A percentile compares a stretch with the other conserved stretches of the same genome.
phyloP scores from a whole-genome alignment of 2,329 filamentous ascomycete species.

The Leptographium wingfieldii region DNA sequence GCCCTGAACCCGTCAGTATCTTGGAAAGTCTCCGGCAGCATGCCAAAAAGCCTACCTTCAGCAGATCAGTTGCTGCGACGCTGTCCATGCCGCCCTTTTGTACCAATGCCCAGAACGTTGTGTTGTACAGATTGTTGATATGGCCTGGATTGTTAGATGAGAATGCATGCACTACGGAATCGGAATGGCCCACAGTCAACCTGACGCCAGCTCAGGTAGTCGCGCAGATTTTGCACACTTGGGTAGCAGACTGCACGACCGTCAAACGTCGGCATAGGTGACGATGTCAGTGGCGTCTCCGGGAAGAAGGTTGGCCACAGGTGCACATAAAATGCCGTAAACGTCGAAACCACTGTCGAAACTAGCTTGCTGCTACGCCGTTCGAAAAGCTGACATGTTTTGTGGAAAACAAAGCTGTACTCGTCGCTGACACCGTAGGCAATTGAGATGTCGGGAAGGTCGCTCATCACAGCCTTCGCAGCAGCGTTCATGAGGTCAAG shows the following conservation, averaged over 20 bases:
- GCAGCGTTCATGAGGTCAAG: constrained; percentile 90
- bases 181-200: constrained; percentile 63
- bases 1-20: constrained; percentile 39
- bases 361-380: constrained; percentile 79
- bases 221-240: constrained; percentile 64
- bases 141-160: constrained; percentile 46
- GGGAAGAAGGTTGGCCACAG: constrained; percentile 69
- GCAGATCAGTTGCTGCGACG: constrained; percentile 65
- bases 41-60: constrained; percentile 46
- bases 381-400: constrained; percentile 71
- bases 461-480: constrained; percentile 70
- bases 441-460: constrained; percentile 73
- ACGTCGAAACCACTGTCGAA: constrained; percentile 82
- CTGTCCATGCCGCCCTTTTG: constrained; percentile 47
- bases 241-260: constrained; percentile 87
- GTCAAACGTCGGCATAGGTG: constrained; percentile 81
- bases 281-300: constrained; percentile 53
- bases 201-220: constrained; percentile 96
- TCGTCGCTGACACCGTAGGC: constrained; percentile 94
- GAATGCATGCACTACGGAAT: too few species aligned
- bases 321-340: constrained; percentile 81
- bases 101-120: constrained; percentile 85
- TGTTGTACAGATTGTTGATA: constrained; percentile 98
- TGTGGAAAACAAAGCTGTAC: constrained; percentile 86
- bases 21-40: not conserved